phyloP scores from a whole-genome alignment of 768 basidiomycete genomes.

The Suillus brevipes region DNA sequence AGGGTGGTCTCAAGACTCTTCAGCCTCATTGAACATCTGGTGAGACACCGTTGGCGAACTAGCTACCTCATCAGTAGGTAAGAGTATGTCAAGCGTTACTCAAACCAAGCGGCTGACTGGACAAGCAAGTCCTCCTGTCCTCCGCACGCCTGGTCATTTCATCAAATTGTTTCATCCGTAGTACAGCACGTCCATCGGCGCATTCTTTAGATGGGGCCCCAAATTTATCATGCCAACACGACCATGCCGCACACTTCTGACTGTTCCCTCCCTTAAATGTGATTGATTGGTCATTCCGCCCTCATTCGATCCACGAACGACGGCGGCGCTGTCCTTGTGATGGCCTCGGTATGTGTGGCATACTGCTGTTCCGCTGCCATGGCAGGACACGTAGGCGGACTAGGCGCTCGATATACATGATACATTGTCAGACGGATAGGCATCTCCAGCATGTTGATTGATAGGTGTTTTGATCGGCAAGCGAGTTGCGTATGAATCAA shows the following conservation, averaged over 20 bases:
- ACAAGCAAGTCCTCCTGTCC: neutral
- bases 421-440: too few species aligned
- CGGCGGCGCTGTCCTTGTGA: neutral
- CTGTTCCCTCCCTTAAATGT: neutral
- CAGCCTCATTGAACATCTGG: too few species aligned
- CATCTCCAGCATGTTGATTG: too few species aligned
- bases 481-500: neutral
- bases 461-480: neutral
- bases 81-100: neutral
- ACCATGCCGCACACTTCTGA: neutral
- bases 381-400: too few species aligned
- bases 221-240: neutral
- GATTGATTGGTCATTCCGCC: neutral
- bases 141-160: neutral
- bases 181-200: neutral
- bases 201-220: neutral
- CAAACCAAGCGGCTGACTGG: neutral
- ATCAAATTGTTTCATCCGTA: neutral
- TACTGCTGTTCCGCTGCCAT: neutral
- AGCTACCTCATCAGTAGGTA: neutral
- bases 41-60: neutral
- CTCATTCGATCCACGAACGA: neutral
- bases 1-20: neutral
- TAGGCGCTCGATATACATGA: too few species aligned
- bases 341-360: neutral